Evolutionary conservation across 148 eudicot genomes (phyloP).

Genomic region (Selenicereus undatus): DNA sequence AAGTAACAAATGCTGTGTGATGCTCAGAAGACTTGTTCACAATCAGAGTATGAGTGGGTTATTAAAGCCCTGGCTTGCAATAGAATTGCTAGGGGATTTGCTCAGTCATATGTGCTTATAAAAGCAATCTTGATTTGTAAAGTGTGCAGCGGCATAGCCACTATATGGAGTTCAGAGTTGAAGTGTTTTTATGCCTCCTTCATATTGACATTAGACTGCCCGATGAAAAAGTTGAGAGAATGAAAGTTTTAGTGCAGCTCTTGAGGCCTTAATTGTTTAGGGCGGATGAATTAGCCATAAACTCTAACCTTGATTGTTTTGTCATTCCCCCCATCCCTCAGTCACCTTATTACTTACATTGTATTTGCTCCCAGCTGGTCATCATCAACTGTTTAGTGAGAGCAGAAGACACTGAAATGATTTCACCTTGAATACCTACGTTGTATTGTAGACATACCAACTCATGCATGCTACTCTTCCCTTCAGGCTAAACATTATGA

Average conservation of each 20-base stretch:
- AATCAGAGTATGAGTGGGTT: background rate
- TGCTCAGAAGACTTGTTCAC: background rate
- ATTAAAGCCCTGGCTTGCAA: background rate
- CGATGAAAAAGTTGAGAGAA: background rate
- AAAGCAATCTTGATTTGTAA: background rate
- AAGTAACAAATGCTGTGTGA: background rate
- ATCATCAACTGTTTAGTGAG: background rate
- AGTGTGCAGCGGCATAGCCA: background rate
- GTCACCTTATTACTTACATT: background rate
- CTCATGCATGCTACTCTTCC: background rate
- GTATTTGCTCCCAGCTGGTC: background rate
- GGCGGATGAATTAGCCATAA: background rate
- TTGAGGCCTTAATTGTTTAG: background rate
- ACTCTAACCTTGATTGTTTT: background rate
- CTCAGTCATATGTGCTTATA: background rate
- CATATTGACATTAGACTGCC: no score
- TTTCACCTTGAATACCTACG: background rate
- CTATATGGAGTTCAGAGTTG: background rate
- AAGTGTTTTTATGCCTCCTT: no score
- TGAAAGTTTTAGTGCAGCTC: background rate
- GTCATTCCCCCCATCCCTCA: background rate
- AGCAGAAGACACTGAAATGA: background rate
- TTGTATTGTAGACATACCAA: background rate
- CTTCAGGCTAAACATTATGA: background rate
- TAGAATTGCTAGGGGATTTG: background rate